These are phyloP conservation scores for Lotus japonicus DNA, from an alignment of 306 rosid species.

Conservation along the genomic window DNA sequence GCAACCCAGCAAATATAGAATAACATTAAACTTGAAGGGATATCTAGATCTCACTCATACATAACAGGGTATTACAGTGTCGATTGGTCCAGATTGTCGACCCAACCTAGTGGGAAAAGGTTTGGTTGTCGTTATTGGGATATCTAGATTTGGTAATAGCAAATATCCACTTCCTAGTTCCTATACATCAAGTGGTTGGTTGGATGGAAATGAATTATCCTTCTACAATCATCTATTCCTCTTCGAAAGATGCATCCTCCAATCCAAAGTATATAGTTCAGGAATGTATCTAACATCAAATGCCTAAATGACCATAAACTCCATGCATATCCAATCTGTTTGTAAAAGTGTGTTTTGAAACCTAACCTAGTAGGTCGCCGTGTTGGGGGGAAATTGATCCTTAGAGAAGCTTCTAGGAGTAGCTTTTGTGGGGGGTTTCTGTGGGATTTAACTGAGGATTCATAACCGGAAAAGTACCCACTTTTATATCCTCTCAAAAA, in stretches of 20 bases:
- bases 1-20: neutral
- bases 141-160: conserved; percentile 1
- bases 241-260: conserved; percentile 16
- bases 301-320: neutral
- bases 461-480: neutral
- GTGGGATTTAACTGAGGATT: no score
- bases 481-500: neutral
- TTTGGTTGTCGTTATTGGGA: no score
- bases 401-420: no score
- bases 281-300: neutral
- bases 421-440: no score
- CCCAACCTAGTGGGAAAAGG: no score
- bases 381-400: no score
- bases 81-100: no score
- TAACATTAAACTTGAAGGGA: neutral
- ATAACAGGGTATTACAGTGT: no score
- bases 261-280: neutral
- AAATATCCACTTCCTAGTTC: neutral
- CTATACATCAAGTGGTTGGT: neutral
- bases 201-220: neutral
- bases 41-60: neutral
- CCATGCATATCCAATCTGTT: neutral
- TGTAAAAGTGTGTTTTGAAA: no score
- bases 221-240: neutral
- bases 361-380: no score